Evolutionary conservation across 2,329 filamentous ascomycete species (phyloP).

Genomic region (Aspergillus sp.): DNA sequence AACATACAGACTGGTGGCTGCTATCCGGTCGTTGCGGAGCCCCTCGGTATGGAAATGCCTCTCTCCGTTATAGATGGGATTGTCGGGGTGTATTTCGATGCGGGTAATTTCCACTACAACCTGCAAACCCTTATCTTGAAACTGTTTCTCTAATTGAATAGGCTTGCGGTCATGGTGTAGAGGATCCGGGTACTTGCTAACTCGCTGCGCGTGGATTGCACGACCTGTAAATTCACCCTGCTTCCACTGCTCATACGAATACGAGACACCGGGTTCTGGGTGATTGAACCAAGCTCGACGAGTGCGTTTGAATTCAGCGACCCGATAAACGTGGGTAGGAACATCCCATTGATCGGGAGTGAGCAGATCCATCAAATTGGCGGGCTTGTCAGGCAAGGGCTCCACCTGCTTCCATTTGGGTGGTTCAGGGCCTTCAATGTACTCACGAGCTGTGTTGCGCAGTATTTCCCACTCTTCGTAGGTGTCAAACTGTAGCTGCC

Average conservation of each 20-base stretch:
- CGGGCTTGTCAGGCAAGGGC: neutral
- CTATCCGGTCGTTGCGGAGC: neutral
- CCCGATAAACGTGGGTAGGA: neutral
- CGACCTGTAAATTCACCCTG: neutral
- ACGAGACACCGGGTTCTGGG: neutral
- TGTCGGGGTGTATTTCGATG: neutral
- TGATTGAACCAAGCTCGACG: neutral
- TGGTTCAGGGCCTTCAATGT: neutral
- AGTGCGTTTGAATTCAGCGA: neutral
- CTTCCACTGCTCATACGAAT: neutral
- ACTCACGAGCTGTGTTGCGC: neutral
- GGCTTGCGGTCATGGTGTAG: neutral
- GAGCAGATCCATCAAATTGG: neutral
- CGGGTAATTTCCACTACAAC: neutral
- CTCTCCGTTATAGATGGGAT: neutral
- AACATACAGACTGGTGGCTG: neutral
- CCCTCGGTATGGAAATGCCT: neutral
- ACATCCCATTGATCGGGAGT: neutral
- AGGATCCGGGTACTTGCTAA: neutral
- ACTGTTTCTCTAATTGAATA: neutral
- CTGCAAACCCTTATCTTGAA: neutral
- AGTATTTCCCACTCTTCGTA: neutral
- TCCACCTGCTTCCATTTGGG: neutral
- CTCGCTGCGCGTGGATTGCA: neutral
- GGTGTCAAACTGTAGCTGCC: neutral